Percentiles rank a stretch among this genome's conserved stretches.
These are phyloP conservation scores for Alternaria ethzedia DNA, from an alignment of 2,329 filamentous ascomycete genomes.

Conservation along the genomic window DNA sequence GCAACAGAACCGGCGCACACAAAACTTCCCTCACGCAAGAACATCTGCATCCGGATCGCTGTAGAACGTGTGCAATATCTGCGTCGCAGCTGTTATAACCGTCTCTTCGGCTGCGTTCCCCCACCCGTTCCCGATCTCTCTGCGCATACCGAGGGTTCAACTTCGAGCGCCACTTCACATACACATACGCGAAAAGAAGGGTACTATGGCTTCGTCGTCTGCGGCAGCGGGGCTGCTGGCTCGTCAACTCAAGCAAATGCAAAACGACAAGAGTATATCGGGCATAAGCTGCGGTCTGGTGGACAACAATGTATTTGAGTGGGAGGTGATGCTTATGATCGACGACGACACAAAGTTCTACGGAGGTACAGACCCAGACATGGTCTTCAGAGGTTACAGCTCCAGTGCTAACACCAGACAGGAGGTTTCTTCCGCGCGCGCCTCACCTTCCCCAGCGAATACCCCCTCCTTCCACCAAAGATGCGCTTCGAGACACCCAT, in stretches of 20 bases:
- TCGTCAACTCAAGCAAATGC: constrained; percentile 93
- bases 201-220: constrained; percentile 45
- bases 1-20: not conserved
- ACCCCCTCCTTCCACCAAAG: constrained; percentile 91
- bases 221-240: constrained; percentile 76
- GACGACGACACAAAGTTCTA: constrained; percentile 93
- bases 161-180: constrained; percentile 8
- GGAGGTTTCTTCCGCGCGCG: constrained; percentile 95
- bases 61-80: not conserved
- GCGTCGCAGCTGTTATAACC: not conserved
- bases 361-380: constrained; percentile 66
- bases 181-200: constrained; percentile 3
- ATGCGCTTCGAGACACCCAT: constrained; percentile 96
- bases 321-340: constrained; percentile 99
- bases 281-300: constrained; percentile 93
- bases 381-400: too few species aligned
- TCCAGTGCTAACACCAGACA: constrained; percentile 13
- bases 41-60: not conserved
- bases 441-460: constrained; percentile 93
- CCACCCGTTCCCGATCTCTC: not conserved
- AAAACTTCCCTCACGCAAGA: not conserved
- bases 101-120: not conserved
- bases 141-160: constrained; percentile 7
- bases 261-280: constrained; percentile 85
- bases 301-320: constrained; percentile 88